Evolutionary conservation across 2,329 filamentous ascomycete species (phyloP).

Genomic region (Aspergillus flavus): DNA sequence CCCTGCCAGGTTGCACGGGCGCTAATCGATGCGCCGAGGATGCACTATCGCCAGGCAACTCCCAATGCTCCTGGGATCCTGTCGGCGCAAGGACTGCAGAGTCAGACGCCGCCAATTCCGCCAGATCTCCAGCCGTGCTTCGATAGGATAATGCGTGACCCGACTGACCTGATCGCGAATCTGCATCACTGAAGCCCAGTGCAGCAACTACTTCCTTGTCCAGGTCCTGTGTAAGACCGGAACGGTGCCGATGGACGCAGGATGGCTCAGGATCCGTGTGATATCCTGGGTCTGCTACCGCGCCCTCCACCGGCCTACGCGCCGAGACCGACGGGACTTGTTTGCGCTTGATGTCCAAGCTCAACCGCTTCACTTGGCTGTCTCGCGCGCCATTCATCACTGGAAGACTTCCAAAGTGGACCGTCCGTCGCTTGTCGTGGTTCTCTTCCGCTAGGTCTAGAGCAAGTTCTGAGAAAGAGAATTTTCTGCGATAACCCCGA

Average conservation of each 20-base stretch:
- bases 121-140: not conserved
- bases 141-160: not conserved
- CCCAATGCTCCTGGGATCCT: not conserved
- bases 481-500: conserved; percentile 29
- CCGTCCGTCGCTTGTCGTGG: conserved; percentile 23
- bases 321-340: not conserved
- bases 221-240: not conserved
- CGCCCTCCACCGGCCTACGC: not conserved
- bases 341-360: conserved; percentile 10
- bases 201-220: not conserved
- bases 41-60: not conserved
- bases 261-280: not conserved
- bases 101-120: not conserved
- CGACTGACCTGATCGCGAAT: not conserved
- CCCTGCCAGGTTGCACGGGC: not conserved
- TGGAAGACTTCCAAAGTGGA: conserved; percentile 27
- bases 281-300: not conserved
- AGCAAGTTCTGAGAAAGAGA: conserved; percentile 25
- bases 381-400: conserved; percentile 12
- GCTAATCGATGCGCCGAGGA: not conserved
- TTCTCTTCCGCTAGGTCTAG: conserved; percentile 22
- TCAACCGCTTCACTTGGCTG: conserved; percentile 12
- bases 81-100: not conserved
- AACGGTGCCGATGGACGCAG: not conserved
- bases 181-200: not conserved